Evolutionary conservation across 768 basidiomycete species (phyloP), one percentile per base, ranked within the genome.

Genomic region (Lanmaoa rubissima): DNA sequence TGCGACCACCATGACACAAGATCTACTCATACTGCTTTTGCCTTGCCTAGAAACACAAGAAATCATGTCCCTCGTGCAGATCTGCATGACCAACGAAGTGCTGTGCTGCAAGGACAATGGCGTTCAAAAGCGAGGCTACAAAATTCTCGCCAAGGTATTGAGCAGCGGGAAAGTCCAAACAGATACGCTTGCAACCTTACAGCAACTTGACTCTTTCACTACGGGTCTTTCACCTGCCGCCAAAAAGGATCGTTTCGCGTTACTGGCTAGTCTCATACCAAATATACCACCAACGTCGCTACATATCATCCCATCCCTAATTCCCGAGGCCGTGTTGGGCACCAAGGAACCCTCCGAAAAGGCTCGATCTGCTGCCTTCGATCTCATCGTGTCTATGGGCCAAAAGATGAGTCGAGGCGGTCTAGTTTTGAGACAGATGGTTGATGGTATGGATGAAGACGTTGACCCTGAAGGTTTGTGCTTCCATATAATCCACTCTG

Each of bases 341-440:
- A 98, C 95, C 13, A 99, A 99, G 70, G 96, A 99, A 69, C 92
- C 94, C 4, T 96, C 96, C 35, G 94, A 94, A 69, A 94, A 92
- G 66, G 87, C 94, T 0, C 82, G 97, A 47, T 80, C 79, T 49
- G 92, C 88, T 5, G 94, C 95, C 1, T 99, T 96, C 69, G 92
- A 95, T 13, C 74, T 97, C 44, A 79, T 98, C 48, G 82, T 98
- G 12, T 82, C 84, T 8, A 96, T 99, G 94, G 97, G 92, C 3
- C 79, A 79, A 64, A 97, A 94, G 75, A 97, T 98, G 94, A 80
- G 78, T 34, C 73, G 79, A 54, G 97, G 96, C 14, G 97, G 96
- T 36, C 74, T 87, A 10, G 90, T 98, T 34, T 86, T 85, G 69
- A 79, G 88, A 46, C 78, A 79, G 63, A 76, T 92, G 72, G 76